phyloP scores from a whole-genome alignment of 1,139 yeast genomes.

The Pneumocystis murina region DNA sequence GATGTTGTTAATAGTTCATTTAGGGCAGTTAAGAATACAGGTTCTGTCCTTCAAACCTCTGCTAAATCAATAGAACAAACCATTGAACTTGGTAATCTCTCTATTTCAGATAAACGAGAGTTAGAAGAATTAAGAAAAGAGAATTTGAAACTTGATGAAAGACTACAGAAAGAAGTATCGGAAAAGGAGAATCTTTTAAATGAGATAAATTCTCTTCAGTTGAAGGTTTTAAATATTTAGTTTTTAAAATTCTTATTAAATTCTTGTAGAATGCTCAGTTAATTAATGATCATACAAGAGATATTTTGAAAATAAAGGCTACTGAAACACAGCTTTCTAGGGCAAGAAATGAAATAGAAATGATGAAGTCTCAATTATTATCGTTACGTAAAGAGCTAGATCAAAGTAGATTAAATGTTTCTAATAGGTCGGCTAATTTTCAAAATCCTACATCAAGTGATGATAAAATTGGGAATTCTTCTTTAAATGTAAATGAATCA shows the following conservation, averaged over 20 bases:
- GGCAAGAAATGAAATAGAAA: conserved; percentile 4
- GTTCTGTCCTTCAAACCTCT: conserved; percentile 13
- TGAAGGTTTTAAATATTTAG: conserved; percentile 24
- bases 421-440: neutral
- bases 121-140: conserved; percentile 39
- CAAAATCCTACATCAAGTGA: neutral
- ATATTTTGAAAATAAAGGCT: conserved; percentile 19
- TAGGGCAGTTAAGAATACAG: neutral
- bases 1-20: neutral
- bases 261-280: conserved; percentile 31
- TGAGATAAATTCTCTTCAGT: neutral
- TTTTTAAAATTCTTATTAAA: neutral
- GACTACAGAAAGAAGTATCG: conserved; percentile 30
- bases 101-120: conserved; percentile 31
- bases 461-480: neutral
- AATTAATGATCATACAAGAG: conserved; percentile 32
- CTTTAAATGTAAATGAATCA: neutral
- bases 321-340: conserved; percentile 7
- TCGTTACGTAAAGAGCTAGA: neutral
- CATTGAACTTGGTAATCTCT: conserved; percentile 20
- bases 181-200: conserved; percentile 17
- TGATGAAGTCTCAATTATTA: conserved; percentile 1
- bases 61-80: conserved; percentile 14
- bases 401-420: neutral
- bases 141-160: conserved; percentile 35